Conservation (phyloP, 768 basidiomycete species). For the Trichaptum fuscoviolaceum region DNA sequence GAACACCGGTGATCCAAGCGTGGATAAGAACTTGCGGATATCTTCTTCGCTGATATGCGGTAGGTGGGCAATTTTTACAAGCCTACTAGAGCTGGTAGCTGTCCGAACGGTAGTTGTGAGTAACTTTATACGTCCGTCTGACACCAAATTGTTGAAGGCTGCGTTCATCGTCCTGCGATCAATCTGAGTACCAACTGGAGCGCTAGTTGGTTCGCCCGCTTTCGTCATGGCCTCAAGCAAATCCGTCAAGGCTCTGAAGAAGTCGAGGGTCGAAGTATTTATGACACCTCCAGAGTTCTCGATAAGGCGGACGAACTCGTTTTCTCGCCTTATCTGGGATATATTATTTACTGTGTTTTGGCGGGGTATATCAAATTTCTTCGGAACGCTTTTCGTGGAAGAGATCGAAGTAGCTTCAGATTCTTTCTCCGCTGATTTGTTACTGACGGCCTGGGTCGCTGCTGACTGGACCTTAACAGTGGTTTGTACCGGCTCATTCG, state of each 20-base stretch:
- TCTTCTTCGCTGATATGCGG: constrained; percentile 48
- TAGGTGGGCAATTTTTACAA: constrained; percentile 61
- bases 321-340: constrained; percentile 74
- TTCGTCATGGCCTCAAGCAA: constrained; percentile 53
- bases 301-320: constrained; percentile 68
- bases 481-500: too few species aligned
- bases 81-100: constrained; percentile 52
- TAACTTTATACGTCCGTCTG: constrained; percentile 61
- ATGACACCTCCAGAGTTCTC: constrained; percentile 61
- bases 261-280: constrained; percentile 61
- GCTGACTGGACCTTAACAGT: too few species aligned
- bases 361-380: constrained; percentile 3
- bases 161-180: constrained; percentile 69
- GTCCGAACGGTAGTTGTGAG: constrained; percentile 60
- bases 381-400: constrained; percentile 11
- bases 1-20: constrained; percentile 29
- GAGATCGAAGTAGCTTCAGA: neutral
- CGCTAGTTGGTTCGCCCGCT: constrained; percentile 65
- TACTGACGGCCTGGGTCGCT: too few species aligned
- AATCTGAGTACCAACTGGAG: constrained; percentile 58
- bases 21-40: constrained; percentile 53
- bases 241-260: constrained; percentile 60
- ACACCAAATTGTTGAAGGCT: constrained; percentile 58
- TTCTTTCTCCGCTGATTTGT: too few species aligned
- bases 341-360: constrained; percentile 50